Evolutionary conservation across 331 rosid species (phyloP).

Genomic region (Malus hybrid): DNA sequence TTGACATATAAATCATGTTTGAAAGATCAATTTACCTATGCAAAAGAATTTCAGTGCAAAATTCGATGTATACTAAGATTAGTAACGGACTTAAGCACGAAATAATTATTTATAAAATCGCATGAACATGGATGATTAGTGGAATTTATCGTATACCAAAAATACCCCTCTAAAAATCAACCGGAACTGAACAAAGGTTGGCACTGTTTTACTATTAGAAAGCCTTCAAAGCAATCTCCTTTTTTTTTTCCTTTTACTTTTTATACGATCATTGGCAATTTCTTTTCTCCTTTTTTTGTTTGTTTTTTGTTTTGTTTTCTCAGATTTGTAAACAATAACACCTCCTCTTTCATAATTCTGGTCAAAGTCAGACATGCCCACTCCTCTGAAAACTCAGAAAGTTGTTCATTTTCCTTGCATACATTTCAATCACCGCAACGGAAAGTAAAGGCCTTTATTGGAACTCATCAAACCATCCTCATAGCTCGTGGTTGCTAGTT

Average conservation of each 20-base stretch:
- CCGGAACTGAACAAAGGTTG: constrained; percentile 8
- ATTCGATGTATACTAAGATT: too few relatives aligned
- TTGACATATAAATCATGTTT: too few relatives aligned
- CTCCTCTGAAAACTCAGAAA: constrained; percentile 40
- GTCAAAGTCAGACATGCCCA: constrained; percentile 61
- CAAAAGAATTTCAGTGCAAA: too few relatives aligned
- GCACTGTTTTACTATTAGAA: constrained; percentile 1
- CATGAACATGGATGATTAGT: too few relatives aligned
- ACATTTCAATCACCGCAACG: constrained; percentile 19
- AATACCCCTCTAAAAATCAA: constrained; percentile 1
- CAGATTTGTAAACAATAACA: neutral
- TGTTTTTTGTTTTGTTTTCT: neutral
- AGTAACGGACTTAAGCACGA: too few relatives aligned
- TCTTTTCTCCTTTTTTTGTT: neutral
- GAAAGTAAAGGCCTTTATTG: constrained; percentile 40
- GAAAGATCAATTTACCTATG: too few relatives aligned
- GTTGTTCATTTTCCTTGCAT: constrained; percentile 22
- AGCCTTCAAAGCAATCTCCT: constrained; percentile 2
- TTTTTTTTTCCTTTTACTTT: neutral
- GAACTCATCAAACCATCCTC: constrained; percentile 49
- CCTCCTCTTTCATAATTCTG: constrained; percentile 30
- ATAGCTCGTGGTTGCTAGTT: neutral
- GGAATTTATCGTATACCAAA: neutral
- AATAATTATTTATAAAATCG: too few relatives aligned
- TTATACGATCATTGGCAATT: neutral